Evolutionary conservation across 495 filamentous ascomycete species (phyloP), one percentile per base, ranked within the genome.

Genomic region (Lepraria neglecta): DNA sequence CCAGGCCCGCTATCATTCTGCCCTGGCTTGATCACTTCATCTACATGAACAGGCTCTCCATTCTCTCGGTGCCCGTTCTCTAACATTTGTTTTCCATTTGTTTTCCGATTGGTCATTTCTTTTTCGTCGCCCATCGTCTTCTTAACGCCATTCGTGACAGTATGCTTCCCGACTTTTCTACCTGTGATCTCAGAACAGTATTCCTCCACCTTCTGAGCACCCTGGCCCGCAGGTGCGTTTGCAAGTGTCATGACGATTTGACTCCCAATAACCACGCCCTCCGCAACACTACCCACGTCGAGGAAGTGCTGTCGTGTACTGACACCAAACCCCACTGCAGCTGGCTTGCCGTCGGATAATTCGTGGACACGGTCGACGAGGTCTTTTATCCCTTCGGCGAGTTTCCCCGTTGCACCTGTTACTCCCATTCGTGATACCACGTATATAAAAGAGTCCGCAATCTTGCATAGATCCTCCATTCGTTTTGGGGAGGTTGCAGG

Each of bases 401-500:
- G 78, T 31, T 81, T 84, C 33, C 92, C 91, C 0, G 86, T 86
- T 24, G 90, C 94, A 65, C 94, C 94, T 3, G 94, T 98, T 40
- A 97, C 91, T 63, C 94, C 94, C 90, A 97, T 96, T 63, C 92
- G 82, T 3, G 94, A 97, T 24, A 97, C 95, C 60, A 99, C 94
- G 72, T 99, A 99, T 75, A 99, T 95, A 78, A 99, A 99, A 10
- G 91, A 96, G 74, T 97, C 92, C 67, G 95, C 94, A 54, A 99
- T 95, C 74, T 89, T 86, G 82, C 94, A 99, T 27, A 99, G 84
- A 4, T 96, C 77, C 75, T 91, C 91, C 90, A 97, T 92, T 59
- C 94, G 89, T 50, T 82, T 73, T 59, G 94, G 88, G n/a, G 91
- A 92, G 1, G 94, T 97, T 3, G 92, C 84, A 24, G 94, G 94